These are phyloP conservation scores for Epichloe bromicola DNA, from an alignment of 2,329 filamentous ascomycete genomes.

Conservation along the genomic window DNA sequence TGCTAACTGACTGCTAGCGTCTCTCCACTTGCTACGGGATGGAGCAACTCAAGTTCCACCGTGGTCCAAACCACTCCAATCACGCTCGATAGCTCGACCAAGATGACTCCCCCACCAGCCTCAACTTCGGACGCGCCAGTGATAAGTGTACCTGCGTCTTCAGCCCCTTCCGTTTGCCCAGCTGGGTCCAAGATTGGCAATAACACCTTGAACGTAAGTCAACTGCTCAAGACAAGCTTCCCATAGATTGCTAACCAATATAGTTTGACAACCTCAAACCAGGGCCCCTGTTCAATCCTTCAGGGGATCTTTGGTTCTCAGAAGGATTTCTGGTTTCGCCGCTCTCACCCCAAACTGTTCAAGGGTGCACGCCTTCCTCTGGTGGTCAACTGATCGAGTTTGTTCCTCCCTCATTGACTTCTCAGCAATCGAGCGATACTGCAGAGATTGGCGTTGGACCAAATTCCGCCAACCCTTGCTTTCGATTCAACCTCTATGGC, in stretches of 20 bases:
- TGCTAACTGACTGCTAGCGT: slow-evolving; percentile 9
- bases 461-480: slow-evolving; percentile 23
- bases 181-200: slow-evolving; percentile 23
- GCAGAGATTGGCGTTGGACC: slow-evolving; percentile 28
- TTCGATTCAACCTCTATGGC: slow-evolving; percentile 27
- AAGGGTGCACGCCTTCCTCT: slow-evolving; percentile 25
- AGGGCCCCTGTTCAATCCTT: slow-evolving; percentile 27
- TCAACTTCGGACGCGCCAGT: not conserved
- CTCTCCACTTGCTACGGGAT: slow-evolving; percentile 8
- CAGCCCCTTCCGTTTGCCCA: slow-evolving; percentile 14
- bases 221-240: not conserved
- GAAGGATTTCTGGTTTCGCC: slow-evolving; percentile 27
- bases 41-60: slow-evolving; percentile 19
- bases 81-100: not conserved
- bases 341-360: slow-evolving; percentile 17
- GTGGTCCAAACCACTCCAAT: not conserved
- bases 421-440: slow-evolving; percentile 17
- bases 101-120: not conserved
- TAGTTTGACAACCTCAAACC: slow-evolving; percentile 25
- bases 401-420: slow-evolving; percentile 22
- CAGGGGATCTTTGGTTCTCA: slow-evolving; percentile 29
- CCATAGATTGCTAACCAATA: slow-evolving; percentile 7
- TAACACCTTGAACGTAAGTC: slow-evolving; percentile 24
- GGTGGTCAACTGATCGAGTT: slow-evolving; percentile 28
- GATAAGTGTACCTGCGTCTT: slow-evolving; percentile 2